phyloP scores from a whole-genome alignment of 805 yeast genomes.

The Dipodascopsis tothii region DNA sequence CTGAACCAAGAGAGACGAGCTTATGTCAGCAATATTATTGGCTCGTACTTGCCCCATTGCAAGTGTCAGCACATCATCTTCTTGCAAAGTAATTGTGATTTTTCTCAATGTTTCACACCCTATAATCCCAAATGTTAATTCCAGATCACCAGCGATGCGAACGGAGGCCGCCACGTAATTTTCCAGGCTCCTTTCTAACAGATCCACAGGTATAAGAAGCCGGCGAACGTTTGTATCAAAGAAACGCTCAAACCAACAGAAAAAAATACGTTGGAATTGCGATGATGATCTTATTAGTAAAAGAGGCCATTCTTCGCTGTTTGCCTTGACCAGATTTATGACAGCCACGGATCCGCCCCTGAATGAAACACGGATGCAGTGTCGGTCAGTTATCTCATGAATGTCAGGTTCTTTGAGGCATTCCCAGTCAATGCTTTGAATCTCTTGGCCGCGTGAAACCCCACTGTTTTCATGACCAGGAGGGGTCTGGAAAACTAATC shows the following conservation, averaged over 20 bases:
- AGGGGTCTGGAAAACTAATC: background rate
- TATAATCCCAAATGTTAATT: slow-evolving; percentile 3
- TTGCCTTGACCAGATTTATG: too few species aligned
- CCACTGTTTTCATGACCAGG: background rate
- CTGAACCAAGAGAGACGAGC: background rate
- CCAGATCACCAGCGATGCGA: background rate
- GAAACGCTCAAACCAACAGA: slow-evolving; percentile 10
- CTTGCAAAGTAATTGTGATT: slow-evolving; percentile 4
- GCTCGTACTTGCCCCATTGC: background rate
- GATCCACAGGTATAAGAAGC: background rate
- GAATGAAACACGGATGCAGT: too few species aligned
- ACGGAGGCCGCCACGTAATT: slow-evolving; percentile 1
- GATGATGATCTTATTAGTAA: slow-evolving; percentile 1
- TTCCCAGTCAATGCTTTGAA: background rate
- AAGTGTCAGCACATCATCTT: background rate
- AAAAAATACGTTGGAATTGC: slow-evolving; percentile 6
- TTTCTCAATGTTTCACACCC: background rate
- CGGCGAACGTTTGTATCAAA: slow-evolving; percentile 8
- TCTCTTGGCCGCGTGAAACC: background rate
- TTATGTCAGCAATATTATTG: background rate
- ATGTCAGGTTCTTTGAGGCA: too few species aligned
- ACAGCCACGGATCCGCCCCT: too few species aligned
- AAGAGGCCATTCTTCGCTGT: too few species aligned
- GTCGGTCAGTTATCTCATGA: too few species aligned
- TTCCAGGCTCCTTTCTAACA: slow-evolving; percentile 7